phyloP scores from a whole-genome alignment of 1,139 yeast genomes.

The Taiozyma sp. region DNA sequence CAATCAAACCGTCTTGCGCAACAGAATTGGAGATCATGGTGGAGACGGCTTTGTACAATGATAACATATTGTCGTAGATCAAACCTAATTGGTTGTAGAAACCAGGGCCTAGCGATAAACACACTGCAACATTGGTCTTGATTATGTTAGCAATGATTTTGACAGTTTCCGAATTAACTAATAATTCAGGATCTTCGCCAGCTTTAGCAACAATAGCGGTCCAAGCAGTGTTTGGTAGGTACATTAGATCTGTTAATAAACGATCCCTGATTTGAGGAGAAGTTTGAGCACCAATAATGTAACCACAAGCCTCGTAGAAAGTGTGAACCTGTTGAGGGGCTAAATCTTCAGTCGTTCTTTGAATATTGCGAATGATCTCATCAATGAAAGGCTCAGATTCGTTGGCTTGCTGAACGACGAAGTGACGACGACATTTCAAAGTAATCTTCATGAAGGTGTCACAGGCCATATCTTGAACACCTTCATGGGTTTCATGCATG shows the following conservation, averaged over 20 bases:
- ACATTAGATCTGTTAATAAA: constrained; percentile 75
- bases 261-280: constrained; percentile 61
- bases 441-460: constrained; percentile 96
- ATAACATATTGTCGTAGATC: constrained; percentile 85
- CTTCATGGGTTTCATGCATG: constrained; percentile 99
- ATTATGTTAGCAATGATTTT: constrained; percentile 90
- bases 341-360: constrained; percentile 81
- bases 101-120: constrained; percentile 88
- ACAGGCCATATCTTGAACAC: constrained; percentile 99
- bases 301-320: constrained; percentile 96
- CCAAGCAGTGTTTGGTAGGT: constrained; percentile 94
- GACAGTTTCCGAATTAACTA: constrained; percentile 81
- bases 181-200: constrained; percentile 78
- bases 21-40: constrained; percentile 82
- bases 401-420: constrained; percentile 79
- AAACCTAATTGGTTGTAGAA: constrained; percentile 84
- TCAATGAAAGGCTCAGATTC: constrained; percentile 92
- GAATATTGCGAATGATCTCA: constrained; percentile 80
- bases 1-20: constrained; percentile 74
- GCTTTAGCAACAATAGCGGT: constrained; percentile 81
- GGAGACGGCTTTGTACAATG: constrained; percentile 84
- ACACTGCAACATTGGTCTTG: constrained; percentile 92
- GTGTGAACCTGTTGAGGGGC: constrained; percentile 98
- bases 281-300: constrained; percentile 82
- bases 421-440: constrained; percentile 90